Percentiles rank a stretch among this genome's conserved stretches.
Conservation (phyloP, 345 rosid species). For the Moricandia arvensis region DNA sequence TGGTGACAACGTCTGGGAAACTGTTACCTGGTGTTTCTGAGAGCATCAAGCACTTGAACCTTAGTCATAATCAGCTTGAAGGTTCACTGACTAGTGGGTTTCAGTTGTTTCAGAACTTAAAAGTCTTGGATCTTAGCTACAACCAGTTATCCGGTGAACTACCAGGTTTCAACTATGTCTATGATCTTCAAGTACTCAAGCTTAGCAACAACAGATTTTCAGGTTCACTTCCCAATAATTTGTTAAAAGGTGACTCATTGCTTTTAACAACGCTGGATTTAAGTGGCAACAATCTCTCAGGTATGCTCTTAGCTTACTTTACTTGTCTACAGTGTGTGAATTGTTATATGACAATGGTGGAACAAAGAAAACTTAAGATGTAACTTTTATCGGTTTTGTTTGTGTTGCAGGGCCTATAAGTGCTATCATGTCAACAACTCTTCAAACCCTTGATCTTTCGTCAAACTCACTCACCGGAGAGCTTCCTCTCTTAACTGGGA, state of each 20-base stretch:
- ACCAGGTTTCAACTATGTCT: conserved; percentile 86
- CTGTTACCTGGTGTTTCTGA: conserved; percentile 77
- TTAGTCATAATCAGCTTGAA: conserved; percentile 80
- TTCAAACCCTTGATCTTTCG: conserved; percentile 69
- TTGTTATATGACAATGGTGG: not conserved
- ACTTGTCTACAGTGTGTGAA: too few relatives aligned
- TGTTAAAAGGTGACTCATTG: conserved; percentile 87
- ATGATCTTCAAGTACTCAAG: conserved; percentile 87
- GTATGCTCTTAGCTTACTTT: conserved; percentile 40
- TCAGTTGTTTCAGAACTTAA: conserved; percentile 68
- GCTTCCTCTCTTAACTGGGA: conserved; percentile 86
- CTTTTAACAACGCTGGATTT: conserved; percentile 76
- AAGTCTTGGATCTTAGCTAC: conserved; percentile 87
- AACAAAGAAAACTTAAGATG: too few relatives aligned
- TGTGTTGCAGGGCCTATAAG: conserved; percentile 69
- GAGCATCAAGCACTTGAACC: conserved; percentile 69
- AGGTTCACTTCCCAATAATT: conserved; percentile 78
- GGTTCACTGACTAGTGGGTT: conserved; percentile 75
- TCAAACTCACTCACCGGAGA: conserved; percentile 76
- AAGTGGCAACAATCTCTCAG: conserved; percentile 94
- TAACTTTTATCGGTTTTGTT: not conserved
- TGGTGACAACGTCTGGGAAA: conserved; percentile 56
- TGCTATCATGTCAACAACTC: conserved; percentile 76
- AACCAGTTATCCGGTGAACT: conserved; percentile 85
- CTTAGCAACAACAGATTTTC: conserved; percentile 86